These are phyloP conservation scores for Pythium biforme DNA, from an alignment of 352 stramenopile species.

Conservation along the genomic window DNA sequence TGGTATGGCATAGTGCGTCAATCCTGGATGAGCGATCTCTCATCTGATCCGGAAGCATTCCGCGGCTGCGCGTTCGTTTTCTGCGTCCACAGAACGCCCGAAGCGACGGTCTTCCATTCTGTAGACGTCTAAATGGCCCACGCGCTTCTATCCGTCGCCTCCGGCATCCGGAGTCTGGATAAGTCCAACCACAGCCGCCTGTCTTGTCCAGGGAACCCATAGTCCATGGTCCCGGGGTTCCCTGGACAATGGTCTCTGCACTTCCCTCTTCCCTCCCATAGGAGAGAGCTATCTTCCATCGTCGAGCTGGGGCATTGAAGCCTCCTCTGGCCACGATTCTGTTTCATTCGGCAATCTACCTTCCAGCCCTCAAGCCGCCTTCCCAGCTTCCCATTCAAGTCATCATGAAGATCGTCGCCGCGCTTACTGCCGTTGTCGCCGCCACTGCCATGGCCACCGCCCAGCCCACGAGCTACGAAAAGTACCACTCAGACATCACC, in stretches of 20 bases:
- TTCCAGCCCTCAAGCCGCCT: conserved; percentile 9
- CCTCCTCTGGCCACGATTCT: too few relatives aligned
- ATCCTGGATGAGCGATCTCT: too few relatives aligned
- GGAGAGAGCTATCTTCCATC: too few relatives aligned
- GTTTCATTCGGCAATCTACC: conserved; percentile 11
- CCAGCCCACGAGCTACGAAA: conserved; percentile 8
- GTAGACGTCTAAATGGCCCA: background rate
- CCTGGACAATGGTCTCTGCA: too few relatives aligned
- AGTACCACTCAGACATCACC: conserved; percentile 19
- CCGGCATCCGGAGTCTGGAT: too few relatives aligned
- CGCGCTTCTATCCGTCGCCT: background rate
- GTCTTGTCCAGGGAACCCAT: too few relatives aligned
- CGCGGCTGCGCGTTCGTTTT: background rate
- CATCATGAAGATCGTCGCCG: conserved; percentile 17
- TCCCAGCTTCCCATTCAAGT: background rate
- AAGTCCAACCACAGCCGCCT: too few relatives aligned
- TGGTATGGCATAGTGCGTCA: too few relatives aligned
- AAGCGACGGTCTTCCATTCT: background rate
- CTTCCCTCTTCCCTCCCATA: too few relatives aligned
- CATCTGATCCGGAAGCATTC: background rate
- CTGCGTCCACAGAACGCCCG: background rate
- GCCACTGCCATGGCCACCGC: conserved; percentile 3
- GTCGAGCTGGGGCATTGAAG: background rate
- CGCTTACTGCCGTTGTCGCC: conserved; percentile 8
- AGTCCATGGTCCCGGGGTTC: too few relatives aligned